Base-by-base conservation (phyloP, 768 basidiomycete genomes). In the Chalciporus piperatus region DNA sequence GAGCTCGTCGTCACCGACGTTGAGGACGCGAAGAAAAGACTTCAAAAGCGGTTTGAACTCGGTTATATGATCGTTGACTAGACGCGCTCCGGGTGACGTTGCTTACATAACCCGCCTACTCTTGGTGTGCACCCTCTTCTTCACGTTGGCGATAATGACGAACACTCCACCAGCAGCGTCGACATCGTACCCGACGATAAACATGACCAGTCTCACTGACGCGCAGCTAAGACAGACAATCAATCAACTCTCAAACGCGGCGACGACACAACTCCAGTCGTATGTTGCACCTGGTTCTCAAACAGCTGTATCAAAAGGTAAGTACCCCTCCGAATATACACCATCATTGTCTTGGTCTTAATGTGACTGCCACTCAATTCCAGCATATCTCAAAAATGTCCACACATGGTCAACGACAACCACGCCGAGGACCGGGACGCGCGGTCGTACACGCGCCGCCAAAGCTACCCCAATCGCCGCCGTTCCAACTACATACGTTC, bases 331-430 rank as follows among this genome's bases (percentile, higher is more conserved):
- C 16, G 30, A 23, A 19, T 3, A 2, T 17, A 32, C 47, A 12
- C 44, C 14, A 17, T 37, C n/a, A 19, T 11, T 1, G 38, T 37
- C 27, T 25, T 45, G 30, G 30, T 22, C 27, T 27, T 22, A 45
- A 11, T 70, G 17, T 67, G 65, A 28, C 72, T 74, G 38, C 59
- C 32, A 5, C 25, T 22, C 4, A 14, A 13, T 9, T 22, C 30
- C 40, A 81, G 80, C 79, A 2, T 88, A 88, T 61, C 73, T 80
- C 53, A 85, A 82, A 75, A 88, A 88, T 58, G 72, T 88, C 14
- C 78, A 83, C 28, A 82, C 80, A 20, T 88, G 86, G 86, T 83
- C 85, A 4, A 74, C 84, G 0, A 71, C 78, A 10, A 79, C 83
- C 0, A 82, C 83, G 0, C 59, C 75, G 17, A 63, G 67, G 32